Conservation (phyloP, 2,329 filamentous ascomycete species). For the Aspergillus sp. region DNA sequence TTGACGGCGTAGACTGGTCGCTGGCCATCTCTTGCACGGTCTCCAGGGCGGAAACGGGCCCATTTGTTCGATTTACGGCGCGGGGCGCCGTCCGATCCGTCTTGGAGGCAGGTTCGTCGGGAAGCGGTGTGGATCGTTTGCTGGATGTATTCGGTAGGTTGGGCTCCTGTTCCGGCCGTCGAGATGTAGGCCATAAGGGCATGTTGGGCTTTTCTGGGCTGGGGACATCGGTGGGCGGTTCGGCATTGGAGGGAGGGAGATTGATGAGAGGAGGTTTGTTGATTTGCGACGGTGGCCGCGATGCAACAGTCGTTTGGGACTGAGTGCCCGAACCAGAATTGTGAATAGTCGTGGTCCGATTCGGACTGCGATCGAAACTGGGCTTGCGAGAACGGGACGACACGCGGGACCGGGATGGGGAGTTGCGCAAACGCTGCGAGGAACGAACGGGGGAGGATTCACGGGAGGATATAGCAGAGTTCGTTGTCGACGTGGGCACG, state of each 20-base stretch:
- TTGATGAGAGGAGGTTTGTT: slow-evolving; percentile 64
- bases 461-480: slow-evolving; percentile 49
- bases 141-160: slow-evolving; percentile 37
- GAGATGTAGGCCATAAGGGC: slow-evolving; percentile 33
- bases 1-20: slow-evolving; percentile 67
- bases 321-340: slow-evolving; percentile 35
- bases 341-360: slow-evolving; percentile 49
- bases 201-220: slow-evolving; percentile 62
- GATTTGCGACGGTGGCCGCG: slow-evolving; percentile 67
- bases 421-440: slow-evolving; percentile 29
- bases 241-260: slow-evolving; percentile 53
- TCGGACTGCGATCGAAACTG: slow-evolving; percentile 66
- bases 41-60: slow-evolving; percentile 67
- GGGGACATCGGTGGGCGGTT: slow-evolving; percentile 61
- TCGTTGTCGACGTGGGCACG: slow-evolving; percentile 39
- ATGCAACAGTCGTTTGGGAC: slow-evolving; percentile 61
- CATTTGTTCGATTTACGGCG: slow-evolving; percentile 59
- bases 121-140: slow-evolving; percentile 28
- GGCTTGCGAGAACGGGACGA: slow-evolving; percentile 62
- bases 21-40: slow-evolving; percentile 85
- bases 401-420: slow-evolving; percentile 31
- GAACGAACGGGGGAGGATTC: slow-evolving; percentile 47
- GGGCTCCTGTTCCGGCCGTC: slow-evolving; percentile 29
- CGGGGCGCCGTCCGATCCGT: slow-evolving; percentile 41
- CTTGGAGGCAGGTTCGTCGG: slow-evolving; percentile 29